phyloP scores from a whole-genome alignment of 208 protist genomes.

The Endotrypanum monterogeii region DNA sequence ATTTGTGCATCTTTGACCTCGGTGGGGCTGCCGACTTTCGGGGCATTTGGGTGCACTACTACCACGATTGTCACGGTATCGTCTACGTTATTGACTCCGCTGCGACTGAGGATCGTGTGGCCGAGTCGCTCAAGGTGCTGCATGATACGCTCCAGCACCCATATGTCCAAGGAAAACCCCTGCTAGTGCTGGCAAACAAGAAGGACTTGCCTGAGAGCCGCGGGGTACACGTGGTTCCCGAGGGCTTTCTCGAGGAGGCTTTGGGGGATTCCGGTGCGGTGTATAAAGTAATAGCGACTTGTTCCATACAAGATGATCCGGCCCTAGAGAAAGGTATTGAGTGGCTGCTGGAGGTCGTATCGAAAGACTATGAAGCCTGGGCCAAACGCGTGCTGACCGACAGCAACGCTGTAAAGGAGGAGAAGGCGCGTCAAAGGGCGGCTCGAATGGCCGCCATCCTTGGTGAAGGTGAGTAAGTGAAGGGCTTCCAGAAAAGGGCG shows the following conservation, averaged over 20 bases:
- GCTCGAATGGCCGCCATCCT: slow-evolving; percentile 63
- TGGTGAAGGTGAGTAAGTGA: slow-evolving; percentile 19
- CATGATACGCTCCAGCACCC: slow-evolving; percentile 87
- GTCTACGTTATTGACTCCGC: slow-evolving; percentile 89
- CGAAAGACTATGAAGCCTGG: slow-evolving; percentile 60
- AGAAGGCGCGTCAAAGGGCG: slow-evolving; percentile 66
- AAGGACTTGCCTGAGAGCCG: slow-evolving; percentile 95
- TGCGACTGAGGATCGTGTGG: slow-evolving; percentile 58
- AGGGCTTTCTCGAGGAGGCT: slow-evolving; percentile 63
- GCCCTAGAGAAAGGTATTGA: slow-evolving; percentile 79
- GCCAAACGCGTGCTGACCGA: slow-evolving; percentile 61
- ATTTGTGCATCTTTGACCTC: slow-evolving; percentile 92
- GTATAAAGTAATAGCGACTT: slow-evolving; percentile 71
- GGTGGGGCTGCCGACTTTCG: slow-evolving; percentile 89
- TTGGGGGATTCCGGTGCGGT: slow-evolving; percentile 40
- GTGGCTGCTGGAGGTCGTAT: slow-evolving; percentile 83
- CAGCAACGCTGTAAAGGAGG: slow-evolving; percentile 61
- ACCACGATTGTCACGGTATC: slow-evolving; percentile 89
- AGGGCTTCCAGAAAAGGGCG: not conserved
- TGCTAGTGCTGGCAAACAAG: slow-evolving; percentile 99
- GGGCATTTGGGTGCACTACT: slow-evolving; percentile 93
- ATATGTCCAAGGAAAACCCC: slow-evolving; percentile 95
- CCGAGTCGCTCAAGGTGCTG: slow-evolving; percentile 72
- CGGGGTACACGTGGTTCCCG: slow-evolving; percentile 73
- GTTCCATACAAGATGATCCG: slow-evolving; percentile 76